Evolutionary conservation across 495 filamentous ascomycete genomes (phyloP).

Genomic region (Immersiella caudata): DNA sequence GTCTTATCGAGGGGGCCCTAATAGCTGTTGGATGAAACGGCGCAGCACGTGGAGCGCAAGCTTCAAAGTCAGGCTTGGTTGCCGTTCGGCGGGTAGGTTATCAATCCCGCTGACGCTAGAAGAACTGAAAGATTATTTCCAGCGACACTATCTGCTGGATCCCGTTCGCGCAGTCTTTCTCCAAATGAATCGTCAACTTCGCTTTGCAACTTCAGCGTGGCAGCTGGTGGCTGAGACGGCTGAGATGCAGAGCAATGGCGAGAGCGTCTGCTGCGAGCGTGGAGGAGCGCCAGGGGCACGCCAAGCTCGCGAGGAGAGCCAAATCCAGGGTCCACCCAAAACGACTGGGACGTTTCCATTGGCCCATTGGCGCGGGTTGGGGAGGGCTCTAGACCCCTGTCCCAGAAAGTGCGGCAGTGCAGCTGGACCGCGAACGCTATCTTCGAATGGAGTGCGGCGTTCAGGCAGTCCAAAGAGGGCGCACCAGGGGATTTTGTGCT

Average conservation of each 20-base stretch:
- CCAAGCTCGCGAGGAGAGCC: not conserved
- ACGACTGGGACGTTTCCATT: not conserved
- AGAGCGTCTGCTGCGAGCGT: not conserved
- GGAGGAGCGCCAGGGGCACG: not conserved
- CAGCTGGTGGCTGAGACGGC: conserved; percentile 8
- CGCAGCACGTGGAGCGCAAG: not conserved
- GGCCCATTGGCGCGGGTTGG: not conserved
- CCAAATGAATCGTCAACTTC: not conserved
- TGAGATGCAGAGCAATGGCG: conserved; percentile 2
- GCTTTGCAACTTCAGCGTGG: not conserved
- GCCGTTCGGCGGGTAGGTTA: not conserved
- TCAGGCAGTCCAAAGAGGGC: not conserved
- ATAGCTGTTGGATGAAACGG: not conserved
- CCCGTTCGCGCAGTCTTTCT: not conserved
- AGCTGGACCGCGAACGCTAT: conserved; percentile 11
- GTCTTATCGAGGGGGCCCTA: not conserved
- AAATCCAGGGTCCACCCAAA: not conserved
- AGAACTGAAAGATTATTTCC: not conserved
- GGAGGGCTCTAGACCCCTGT: conserved; percentile 1
- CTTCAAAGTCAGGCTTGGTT: not conserved
- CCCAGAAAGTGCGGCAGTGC: conserved; percentile 6
- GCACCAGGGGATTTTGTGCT: not conserved
- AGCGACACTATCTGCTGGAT: not conserved
- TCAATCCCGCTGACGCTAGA: not conserved
- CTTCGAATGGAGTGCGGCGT: not conserved